Conservation (phyloP, 2,329 filamentous ascomycete species). For the Ophiostoma quercus region DNA sequence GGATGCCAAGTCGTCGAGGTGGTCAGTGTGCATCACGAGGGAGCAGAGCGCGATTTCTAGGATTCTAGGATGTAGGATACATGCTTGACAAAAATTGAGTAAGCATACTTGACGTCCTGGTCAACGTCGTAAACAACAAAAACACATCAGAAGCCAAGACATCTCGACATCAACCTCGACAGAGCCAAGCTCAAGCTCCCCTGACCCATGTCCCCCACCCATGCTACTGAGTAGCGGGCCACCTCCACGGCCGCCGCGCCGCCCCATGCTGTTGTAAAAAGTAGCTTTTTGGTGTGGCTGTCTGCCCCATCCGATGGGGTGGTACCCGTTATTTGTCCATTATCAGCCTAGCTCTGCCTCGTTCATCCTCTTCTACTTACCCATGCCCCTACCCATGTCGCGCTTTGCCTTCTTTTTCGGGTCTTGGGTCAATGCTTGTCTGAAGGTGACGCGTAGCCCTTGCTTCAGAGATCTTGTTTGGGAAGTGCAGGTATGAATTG, state of each 20-base stretch:
- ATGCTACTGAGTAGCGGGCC: background rate
- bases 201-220: conserved; percentile 2
- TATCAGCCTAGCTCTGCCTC: background rate
- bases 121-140: background rate
- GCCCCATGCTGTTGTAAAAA: background rate
- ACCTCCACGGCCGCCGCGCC: background rate
- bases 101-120: background rate
- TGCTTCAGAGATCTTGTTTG: background rate
- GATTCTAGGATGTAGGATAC: no score
- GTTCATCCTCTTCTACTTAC: no score
- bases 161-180: background rate
- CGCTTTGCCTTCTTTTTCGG: conserved; percentile 4
- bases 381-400: no score
- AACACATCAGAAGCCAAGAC: background rate
- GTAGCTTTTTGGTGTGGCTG: background rate
- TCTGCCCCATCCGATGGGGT: background rate
- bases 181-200: background rate
- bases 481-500: background rate
- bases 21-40: background rate
- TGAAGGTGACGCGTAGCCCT: conserved; percentile 7
- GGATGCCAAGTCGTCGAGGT: background rate
- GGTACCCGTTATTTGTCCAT: background rate
- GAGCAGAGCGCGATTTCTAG: background rate
- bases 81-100: background rate
- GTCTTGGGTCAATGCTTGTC: conserved; percentile 5